Conservation (phyloP, 768 basidiomycete species). For the Xanthoconium stramineum region DNA sequence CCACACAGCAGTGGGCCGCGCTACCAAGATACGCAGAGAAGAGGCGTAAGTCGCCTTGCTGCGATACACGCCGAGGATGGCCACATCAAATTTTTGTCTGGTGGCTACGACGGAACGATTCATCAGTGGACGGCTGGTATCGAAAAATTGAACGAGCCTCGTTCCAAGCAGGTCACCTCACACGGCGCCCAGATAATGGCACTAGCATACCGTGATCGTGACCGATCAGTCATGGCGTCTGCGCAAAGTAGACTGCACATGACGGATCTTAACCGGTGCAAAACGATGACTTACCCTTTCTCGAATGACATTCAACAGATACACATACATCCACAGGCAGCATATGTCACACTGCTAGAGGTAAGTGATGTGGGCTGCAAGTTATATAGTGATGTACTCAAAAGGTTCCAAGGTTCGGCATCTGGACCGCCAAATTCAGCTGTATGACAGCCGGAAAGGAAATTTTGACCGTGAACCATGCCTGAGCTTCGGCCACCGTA, state of each 20-base stretch:
- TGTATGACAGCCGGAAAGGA: slow-evolving; percentile 44
- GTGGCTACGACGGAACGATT: slow-evolving; percentile 45
- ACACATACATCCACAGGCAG: slow-evolving; percentile 43
- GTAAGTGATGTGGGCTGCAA: slow-evolving; percentile 31
- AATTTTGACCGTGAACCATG: slow-evolving; percentile 40
- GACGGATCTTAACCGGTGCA: slow-evolving; percentile 38
- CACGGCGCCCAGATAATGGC: slow-evolving; percentile 33
- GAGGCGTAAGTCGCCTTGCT: slow-evolving; percentile 44
- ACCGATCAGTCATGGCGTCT: slow-evolving; percentile 36
- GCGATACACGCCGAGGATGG: slow-evolving; percentile 30
- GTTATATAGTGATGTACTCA: slow-evolving; percentile 10
- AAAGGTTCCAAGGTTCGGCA: slow-evolving; percentile 41
- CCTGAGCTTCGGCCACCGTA: slow-evolving; percentile 43
- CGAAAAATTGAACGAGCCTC: slow-evolving; percentile 20
- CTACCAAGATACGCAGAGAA: slow-evolving; percentile 22
- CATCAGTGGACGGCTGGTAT: slow-evolving; percentile 37
- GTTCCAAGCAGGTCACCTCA: slow-evolving; percentile 28
- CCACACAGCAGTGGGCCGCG: slow-evolving; percentile 32
- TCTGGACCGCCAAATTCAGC: slow-evolving; percentile 46
- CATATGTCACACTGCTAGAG: slow-evolving; percentile 46
- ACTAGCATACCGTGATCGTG: slow-evolving; percentile 37
- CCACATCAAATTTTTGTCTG: slow-evolving; percentile 43
- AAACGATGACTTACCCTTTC: slow-evolving; percentile 28
- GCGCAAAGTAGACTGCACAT: slow-evolving; percentile 34
- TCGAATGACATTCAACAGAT: slow-evolving; percentile 43